Evolutionary conservation across 2,329 filamentous ascomycete species (phyloP).

Genomic region (Fusarium acutatum): DNA sequence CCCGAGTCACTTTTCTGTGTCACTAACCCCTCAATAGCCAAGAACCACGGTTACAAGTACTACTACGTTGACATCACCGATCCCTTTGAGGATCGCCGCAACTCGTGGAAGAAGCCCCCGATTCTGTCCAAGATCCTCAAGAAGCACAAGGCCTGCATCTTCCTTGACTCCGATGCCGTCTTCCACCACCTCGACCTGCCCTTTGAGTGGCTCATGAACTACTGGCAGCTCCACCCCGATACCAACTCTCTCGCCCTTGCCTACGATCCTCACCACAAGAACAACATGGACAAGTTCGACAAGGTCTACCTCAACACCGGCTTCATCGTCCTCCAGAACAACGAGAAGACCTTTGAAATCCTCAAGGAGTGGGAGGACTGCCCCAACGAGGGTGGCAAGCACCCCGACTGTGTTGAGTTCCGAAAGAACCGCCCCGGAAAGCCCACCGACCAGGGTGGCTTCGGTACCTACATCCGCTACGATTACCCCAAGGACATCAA

Average conservation of each 20-base stretch:
- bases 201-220: slow-evolving; percentile 58
- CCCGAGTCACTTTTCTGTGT: background rate
- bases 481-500: slow-evolving; percentile 52
- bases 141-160: slow-evolving; percentile 54
- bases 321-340: slow-evolving; percentile 63
- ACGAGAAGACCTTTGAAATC: slow-evolving; percentile 56
- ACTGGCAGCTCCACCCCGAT: slow-evolving; percentile 52
- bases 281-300: slow-evolving; percentile 52
- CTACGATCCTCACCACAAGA: slow-evolving; percentile 48
- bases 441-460: slow-evolving; percentile 55
- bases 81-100: slow-evolving; percentile 51
- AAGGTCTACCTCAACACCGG: slow-evolving; percentile 60
- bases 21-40: slow-evolving; percentile 45
- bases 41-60: slow-evolving; percentile 58
- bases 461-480: slow-evolving; percentile 55
- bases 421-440: slow-evolving; percentile 47
- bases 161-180: slow-evolving; percentile 56
- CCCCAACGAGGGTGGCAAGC: slow-evolving; percentile 50
- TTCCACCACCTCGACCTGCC: slow-evolving; percentile 55
- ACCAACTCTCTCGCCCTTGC: slow-evolving; percentile 54
- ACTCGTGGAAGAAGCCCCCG: slow-evolving; percentile 57
- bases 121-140: slow-evolving; percentile 54
- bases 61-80: slow-evolving; percentile 52
- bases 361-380: slow-evolving; percentile 58
- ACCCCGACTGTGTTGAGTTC: slow-evolving; percentile 51